Evolutionary conservation across 2,329 filamentous ascomycete genomes (phyloP), one percentile per base, ranked within the genome.

Genomic region (Ophiostoma angusticollis): DNA sequence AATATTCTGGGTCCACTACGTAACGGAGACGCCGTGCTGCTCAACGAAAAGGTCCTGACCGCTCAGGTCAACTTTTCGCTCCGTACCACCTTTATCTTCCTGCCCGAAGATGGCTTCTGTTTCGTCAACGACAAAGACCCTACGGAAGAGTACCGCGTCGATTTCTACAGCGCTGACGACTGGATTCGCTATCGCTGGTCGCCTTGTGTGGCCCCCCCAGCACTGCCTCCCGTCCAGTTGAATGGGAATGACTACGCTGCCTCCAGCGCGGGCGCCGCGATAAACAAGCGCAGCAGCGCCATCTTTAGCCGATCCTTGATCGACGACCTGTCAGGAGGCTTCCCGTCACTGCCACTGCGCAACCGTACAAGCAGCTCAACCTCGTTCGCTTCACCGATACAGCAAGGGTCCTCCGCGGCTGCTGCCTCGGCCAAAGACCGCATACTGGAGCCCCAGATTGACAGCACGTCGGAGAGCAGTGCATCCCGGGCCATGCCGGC

Each of bases 41-140:
- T 95, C 43, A 93, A 87, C 51, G 86, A 86, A 45, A 84, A 84
- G 47, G 80, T 95, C 0, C 68, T 96, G 13, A 94, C 86, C 1
- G 86, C 89, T 0, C 84, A 91, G 53, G 87, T 94, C 49, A 93
- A 93, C 59, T 94, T 96, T 52, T 86, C 82, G 0, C 77, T 96
- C 35, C 74, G 89, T 7, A 93, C 86, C 0, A 87, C 78, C 30
- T 95, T 84, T 52, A 76, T 79, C 9, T 75, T 95, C 8, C 68
- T 96, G 1, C 89, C 89, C 0, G 80, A 94, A 41, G 80, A 91
- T 49, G 86, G 86, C 0, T 78, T 76, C 52, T 93, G 86, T 58
- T 96, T 94, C 56, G 68, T 94, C 51, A 80, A 95, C 60, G 23
- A 21, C 37, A 84, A 80, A 50, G 58, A 77, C 31, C 91, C 85